Evolutionary conservation across 2,329 filamentous ascomycete genomes (phyloP).

Genomic region (Ceratocystis alfenasii): DNA sequence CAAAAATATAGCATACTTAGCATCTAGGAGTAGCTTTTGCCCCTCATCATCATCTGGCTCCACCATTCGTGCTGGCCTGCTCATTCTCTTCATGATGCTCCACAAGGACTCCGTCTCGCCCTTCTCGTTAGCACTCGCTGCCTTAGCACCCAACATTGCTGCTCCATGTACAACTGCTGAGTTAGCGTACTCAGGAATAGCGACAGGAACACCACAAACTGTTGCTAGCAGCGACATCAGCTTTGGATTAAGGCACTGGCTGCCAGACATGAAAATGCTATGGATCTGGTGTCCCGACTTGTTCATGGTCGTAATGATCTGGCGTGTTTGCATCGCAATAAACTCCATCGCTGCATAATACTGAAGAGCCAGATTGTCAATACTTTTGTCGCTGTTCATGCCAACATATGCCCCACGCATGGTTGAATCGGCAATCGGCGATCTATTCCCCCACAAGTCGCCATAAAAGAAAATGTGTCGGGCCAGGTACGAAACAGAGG

Average conservation of each 20-base stretch:
- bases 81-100: conserved; percentile 97
- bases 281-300: conserved; percentile 71
- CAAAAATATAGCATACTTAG: conserved; percentile 92
- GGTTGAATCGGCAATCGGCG: conserved; percentile 78
- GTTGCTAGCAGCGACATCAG: conserved; percentile 87
- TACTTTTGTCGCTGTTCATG: conserved; percentile 71
- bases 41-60: conserved; percentile 57
- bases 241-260: conserved; percentile 89
- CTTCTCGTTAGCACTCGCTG: conserved; percentile 61
- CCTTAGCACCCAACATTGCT: conserved; percentile 94
- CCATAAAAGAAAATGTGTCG: conserved; percentile 98
- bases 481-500: conserved; percentile 70
- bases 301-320: conserved; percentile 95
- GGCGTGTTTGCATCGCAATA: conserved; percentile 89
- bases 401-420: conserved; percentile 90
- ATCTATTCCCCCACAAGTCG: conserved; percentile 92
- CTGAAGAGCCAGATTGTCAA: conserved; percentile 76
- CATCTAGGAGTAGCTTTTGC: conserved; percentile 68
- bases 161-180: conserved; percentile 96
- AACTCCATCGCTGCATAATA: conserved; percentile 98
- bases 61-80: conserved; percentile 78
- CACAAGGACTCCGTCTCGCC: conserved; percentile 73
- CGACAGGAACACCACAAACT: conserved; percentile 79
- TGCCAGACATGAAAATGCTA: conserved; percentile 97
- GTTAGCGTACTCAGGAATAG: conserved; percentile 87